Base-by-base conservation (phyloP, 2,329 filamentous ascomycete species). In the Stagonosporopsis cucurbitacearum region DNA sequence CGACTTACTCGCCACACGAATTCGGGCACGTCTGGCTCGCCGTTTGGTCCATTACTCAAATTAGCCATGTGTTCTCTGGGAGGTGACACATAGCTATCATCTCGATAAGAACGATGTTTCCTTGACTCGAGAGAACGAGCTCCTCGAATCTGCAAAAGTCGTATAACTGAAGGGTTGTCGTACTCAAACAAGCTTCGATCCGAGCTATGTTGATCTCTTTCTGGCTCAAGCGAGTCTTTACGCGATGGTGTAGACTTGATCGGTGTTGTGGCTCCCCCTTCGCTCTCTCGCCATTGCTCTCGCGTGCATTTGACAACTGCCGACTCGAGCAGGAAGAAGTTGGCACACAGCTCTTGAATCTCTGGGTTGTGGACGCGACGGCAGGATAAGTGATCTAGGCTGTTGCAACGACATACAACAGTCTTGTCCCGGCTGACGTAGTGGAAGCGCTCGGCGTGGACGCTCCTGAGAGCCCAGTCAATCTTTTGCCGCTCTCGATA, bases 331-430 rank as follows among this genome's bases (percentile, higher is more conserved):
- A 43, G 25, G 8, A 67, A 67, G 46, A 58, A 67, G 11, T 58
- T 39, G 4, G 58, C 57, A 8, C 62, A 66, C 11, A 58, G 56
- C 17, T 58, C 60, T 12, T 60, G 37, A 3, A 64, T 66, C 23
- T 60, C 48, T 2, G 50, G 37, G n/a, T 60, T 57, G 2, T 45
- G 50, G 5, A 62, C 54, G 4, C 6, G n/a, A 12, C 49, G 40
- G 15, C 33, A 35, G 5, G n/a, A 26, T 15, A 53, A 46, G 9
- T 54, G 47, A 6, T 39, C 15, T 2, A 39, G 17, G 6, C n/a
- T 25, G 6, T 30, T 28, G 30, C 65, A 68, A 20, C 64, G 64
- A 26, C 65, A 68, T 0, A 68, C 59, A 6, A 53, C 11, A 8
- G 43, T 22, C 32, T 65, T 66, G 0, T 50, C 12, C 1, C 22